These are phyloP conservation scores for Lotus japonicus DNA, from an alignment of 306 rosid genomes.

Conservation along the genomic window DNA sequence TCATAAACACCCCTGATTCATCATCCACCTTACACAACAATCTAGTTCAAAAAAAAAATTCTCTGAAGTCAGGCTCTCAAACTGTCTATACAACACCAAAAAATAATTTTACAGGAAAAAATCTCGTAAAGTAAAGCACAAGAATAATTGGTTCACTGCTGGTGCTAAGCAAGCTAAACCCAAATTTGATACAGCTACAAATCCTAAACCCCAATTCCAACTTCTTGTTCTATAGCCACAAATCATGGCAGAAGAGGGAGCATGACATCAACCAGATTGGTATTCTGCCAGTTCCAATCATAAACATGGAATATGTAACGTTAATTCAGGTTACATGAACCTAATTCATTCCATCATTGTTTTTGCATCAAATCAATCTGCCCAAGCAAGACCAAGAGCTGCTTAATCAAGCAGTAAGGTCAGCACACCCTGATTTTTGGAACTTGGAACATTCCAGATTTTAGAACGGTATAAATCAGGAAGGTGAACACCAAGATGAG, in stretches of 20 bases:
- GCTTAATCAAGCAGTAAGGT: constrained; percentile 1
- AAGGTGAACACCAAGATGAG: constrained; percentile 38
- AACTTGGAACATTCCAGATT: neutral
- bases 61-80: neutral
- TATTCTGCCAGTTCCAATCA: constrained; percentile 2
- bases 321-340: constrained; percentile 5
- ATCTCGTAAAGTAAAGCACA: neutral
- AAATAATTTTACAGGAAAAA: neutral
- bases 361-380: neutral
- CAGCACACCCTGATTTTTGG: neutral
- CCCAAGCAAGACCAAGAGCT: constrained; percentile 9
- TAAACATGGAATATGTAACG: neutral
- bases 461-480: constrained; percentile 1
- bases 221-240: neutral
- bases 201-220: neutral
- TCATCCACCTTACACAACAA: too few species aligned
- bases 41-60: too few species aligned
- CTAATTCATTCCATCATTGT: constrained; percentile 4
- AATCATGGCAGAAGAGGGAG: neutral
- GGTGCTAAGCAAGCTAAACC: constrained; percentile 1
- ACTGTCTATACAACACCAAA: constrained; percentile 12
- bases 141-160: neutral
- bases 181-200: too few species aligned
- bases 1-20: too few species aligned
- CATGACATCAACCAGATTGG: constrained; percentile 12